These are phyloP conservation scores for Leishmania martiniquensis DNA, from an alignment of 208 protist genomes.

Conservation along the genomic window DNA sequence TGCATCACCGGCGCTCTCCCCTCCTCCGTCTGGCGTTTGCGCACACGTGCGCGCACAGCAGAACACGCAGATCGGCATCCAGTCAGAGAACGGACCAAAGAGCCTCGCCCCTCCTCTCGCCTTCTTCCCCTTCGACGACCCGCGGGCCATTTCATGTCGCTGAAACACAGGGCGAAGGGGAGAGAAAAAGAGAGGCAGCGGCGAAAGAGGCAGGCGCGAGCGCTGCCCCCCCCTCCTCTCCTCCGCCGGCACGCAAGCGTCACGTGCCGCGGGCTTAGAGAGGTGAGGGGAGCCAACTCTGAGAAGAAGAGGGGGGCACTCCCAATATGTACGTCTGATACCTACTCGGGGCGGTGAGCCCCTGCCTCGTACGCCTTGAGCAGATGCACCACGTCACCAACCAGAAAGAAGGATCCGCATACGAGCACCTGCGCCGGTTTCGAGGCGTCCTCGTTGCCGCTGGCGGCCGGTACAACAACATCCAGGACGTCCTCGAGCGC, in stretches of 20 bases:
- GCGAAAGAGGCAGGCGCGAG: background rate
- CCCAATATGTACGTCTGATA: background rate
- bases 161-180: background rate
- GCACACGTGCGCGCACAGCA: background rate
- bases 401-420: conserved; percentile 87
- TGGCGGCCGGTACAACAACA: conserved; percentile 44
- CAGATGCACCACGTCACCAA: conserved; percentile 71
- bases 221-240: background rate
- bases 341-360: conserved; percentile 19
- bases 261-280: background rate
- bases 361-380: conserved; percentile 31
- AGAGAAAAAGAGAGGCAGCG: background rate
- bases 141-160: background rate
- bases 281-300: background rate
- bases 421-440: conserved; percentile 82
- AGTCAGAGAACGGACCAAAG: background rate
- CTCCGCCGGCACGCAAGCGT: background rate
- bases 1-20: background rate
- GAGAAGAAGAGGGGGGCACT: background rate
- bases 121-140: background rate
- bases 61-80: background rate
- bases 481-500: conserved; percentile 69
- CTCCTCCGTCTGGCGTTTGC: background rate
- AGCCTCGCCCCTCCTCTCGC: background rate
- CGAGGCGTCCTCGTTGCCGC: conserved; percentile 55